Conservation (phyloP, 2,329 filamentous ascomycete species). For the Talaromyces albobiverticillius region DNA sequence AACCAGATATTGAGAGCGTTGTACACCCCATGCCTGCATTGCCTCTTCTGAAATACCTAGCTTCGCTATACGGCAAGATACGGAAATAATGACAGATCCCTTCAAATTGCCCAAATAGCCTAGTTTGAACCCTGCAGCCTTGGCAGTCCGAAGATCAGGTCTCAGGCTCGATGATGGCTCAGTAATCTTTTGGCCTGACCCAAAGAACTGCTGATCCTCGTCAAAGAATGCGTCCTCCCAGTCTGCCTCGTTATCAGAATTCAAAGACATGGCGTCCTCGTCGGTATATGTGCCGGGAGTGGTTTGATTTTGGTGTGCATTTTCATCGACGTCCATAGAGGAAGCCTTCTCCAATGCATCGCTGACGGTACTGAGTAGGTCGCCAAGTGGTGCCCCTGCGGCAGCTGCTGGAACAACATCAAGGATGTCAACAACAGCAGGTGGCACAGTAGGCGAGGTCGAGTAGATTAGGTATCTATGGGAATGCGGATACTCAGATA, state of each 20-base stretch:
- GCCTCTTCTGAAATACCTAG: constrained; percentile 23
- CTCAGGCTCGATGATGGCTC: constrained; percentile 42
- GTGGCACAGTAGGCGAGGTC: constrained; percentile 40
- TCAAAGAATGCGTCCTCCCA: constrained; percentile 15
- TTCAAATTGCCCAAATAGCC: constrained; percentile 58
- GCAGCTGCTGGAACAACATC: constrained; percentile 45
- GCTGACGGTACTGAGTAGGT: constrained; percentile 50
- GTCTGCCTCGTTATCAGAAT: constrained; percentile 16
- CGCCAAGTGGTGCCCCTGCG: constrained; percentile 43
- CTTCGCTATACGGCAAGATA: constrained; percentile 68
- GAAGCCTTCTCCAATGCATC: constrained; percentile 30
- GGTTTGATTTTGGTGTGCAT: not conserved
- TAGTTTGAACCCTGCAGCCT: constrained; percentile 66
- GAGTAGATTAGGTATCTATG: constrained; percentile 60
- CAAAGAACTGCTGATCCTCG: constrained; percentile 16
- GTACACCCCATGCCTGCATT: constrained; percentile 17
- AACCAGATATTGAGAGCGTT: constrained; percentile 53
- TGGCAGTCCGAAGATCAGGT: constrained; percentile 60
- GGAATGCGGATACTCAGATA: constrained; percentile 57
- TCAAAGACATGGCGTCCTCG: not conserved
- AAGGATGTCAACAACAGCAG: constrained; percentile 36
- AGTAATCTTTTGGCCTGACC: not conserved
- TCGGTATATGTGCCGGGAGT: not conserved
- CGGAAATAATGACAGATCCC: constrained; percentile 55
- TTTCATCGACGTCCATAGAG: constrained; percentile 12